phyloP scores from a whole-genome alignment of 805 yeast genomes.

The Candida tammaniensis region DNA sequence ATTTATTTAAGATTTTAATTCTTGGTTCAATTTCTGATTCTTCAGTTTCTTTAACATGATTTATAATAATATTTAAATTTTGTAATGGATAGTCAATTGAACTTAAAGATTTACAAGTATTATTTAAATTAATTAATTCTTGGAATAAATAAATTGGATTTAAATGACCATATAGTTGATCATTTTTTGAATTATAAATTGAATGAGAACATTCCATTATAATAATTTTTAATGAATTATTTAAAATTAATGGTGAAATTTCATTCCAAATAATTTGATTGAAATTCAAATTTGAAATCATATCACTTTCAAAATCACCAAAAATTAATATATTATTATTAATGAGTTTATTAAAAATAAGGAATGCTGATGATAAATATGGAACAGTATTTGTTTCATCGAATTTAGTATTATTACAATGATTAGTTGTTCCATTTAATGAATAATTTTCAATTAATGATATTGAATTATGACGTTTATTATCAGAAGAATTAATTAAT shows the following conservation, averaged over 20 bases:
- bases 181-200: constrained; percentile 35
- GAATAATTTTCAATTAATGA: constrained; percentile 16
- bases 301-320: constrained; percentile 84
- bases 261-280: constrained; percentile 54
- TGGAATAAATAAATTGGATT: constrained; percentile 61
- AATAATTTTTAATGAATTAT: constrained; percentile 46
- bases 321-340: constrained; percentile 52
- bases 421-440: constrained; percentile 6
- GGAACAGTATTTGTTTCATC: constrained; percentile 6
- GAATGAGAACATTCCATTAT: constrained; percentile 72
- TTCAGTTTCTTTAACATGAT: constrained; percentile 41
- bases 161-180: constrained; percentile 73
- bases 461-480: constrained; percentile 18
- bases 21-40: constrained; percentile 62
- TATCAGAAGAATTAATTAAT: constrained; percentile 5
- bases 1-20: constrained; percentile 45
- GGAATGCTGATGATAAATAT: constrained; percentile 56
- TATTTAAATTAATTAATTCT: constrained; percentile 44
- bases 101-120: constrained; percentile 11
- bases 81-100: constrained; percentile 32
- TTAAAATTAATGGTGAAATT: constrained; percentile 46
- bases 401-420: constrained; percentile 1
- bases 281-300: constrained; percentile 34
- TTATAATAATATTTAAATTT: constrained; percentile 47
- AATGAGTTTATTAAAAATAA: constrained; percentile 29